Evolutionary conservation across 768 basidiomycete species (phyloP).

Genomic region (Calocera cornea): DNA sequence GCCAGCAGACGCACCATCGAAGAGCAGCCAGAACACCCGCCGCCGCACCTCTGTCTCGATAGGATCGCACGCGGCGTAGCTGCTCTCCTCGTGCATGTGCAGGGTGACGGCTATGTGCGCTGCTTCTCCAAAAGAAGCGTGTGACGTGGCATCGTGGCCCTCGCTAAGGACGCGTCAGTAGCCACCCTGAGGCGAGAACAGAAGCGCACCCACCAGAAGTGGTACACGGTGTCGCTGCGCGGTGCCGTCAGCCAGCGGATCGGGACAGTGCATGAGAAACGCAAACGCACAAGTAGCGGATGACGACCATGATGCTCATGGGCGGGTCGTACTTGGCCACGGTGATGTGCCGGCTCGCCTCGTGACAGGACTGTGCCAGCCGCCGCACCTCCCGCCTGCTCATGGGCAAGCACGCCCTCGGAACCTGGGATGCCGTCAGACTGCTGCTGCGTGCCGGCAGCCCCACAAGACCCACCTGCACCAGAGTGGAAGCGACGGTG

Average conservation of each 20-base stretch:
- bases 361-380: conserved; percentile 65
- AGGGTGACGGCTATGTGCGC: conserved; percentile 70
- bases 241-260: conserved; percentile 1
- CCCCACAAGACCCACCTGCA: conserved; percentile 33
- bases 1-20: conserved; percentile 49
- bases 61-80: conserved; percentile 69
- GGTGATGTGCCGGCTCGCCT: conserved; percentile 69
- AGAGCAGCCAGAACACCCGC: conserved; percentile 77
- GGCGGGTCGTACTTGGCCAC: conserved; percentile 73
- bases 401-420: conserved; percentile 65
- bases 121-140: conserved; percentile 78
- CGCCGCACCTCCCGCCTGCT: conserved; percentile 71
- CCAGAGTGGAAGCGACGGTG: conserved; percentile 72
- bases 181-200: not conserved
- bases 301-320: conserved; percentile 69
- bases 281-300: conserved; percentile 70
- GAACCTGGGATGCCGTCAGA: conserved; percentile 30
- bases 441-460: not conserved
- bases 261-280: conserved; percentile 18
- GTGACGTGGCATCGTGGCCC: conserved; percentile 74
- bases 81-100: conserved; percentile 74
- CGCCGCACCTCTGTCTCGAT: conserved; percentile 81
- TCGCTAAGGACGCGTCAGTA: conserved; percentile 25
- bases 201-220: conserved; percentile 40
- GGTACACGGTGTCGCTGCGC: conserved; percentile 63